Base-by-base conservation (phyloP, 352 stramenopile genomes). In the Pythium phragmiticola region DNA sequence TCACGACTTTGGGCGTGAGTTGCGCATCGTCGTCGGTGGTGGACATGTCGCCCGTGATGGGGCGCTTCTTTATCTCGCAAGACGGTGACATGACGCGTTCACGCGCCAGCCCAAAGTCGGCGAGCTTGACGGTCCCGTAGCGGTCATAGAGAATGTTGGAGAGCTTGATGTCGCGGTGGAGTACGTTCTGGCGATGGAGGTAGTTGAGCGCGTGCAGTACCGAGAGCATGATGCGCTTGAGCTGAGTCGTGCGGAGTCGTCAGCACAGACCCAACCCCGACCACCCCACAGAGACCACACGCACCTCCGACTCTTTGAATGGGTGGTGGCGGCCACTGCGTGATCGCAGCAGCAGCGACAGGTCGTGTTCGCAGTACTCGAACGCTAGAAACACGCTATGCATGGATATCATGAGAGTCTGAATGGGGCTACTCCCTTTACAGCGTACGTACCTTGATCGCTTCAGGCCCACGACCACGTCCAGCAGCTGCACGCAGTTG, bases 131-230 rank as follows among this genome's bases (percentile, higher is more conserved):
- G 0, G 53, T 54, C 3, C 83, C 83, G 61, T 78, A 83, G 57
- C 88, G 80, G 64, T 94, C 88, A 53, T 98, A 96, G 8, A 99
- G 75, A 53, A 99, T 88, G 66, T 98, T 98, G 36, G 73, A 89
- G 17, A 96, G 95, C 76, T 99, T 99, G 69, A 99, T 87, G 73
- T 99, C 96, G 26, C 95, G 84, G 68, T 98, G 95, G 17, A 98
- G 58, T 7, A 84, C 42, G 53, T 84, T 92, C 57, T 90, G 76
- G 21, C 66, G 37, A 63, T 98, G 95, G 36, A 98, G 83, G 62
- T 80, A 76, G 41, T 74, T 53, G 19, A 87, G 50, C 5, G 82
- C 93, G 14, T 81, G 74, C 0, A 98, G 63, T 7, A 98, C 75
- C 63, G 97, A 95, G 63, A 88, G 68, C 83, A 98, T 87, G 37